phyloP scores from a whole-genome alignment of 352 stramenopile genomes.

The Globisporangium canariense region DNA sequence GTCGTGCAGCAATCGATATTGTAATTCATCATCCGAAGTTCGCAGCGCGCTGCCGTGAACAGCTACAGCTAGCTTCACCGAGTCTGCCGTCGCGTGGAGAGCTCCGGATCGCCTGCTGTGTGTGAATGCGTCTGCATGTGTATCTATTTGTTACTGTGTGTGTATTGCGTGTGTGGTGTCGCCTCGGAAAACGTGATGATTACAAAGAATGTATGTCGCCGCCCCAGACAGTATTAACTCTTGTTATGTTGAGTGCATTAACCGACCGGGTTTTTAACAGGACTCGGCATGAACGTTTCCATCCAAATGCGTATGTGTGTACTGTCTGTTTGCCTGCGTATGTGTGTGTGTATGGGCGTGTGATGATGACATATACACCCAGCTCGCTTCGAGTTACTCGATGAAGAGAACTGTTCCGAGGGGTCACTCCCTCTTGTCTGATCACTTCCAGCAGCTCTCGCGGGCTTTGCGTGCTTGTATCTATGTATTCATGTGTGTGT shows the following conservation, averaged over 20 bases:
- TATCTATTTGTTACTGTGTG: constrained; percentile 11
- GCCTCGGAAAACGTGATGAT: constrained; percentile 75
- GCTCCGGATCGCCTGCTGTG: background rate
- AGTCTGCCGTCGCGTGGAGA: no score
- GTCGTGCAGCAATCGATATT: background rate
- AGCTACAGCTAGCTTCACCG: no score
- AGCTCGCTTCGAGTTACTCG: constrained; percentile 87
- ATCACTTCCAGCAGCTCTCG: constrained; percentile 42
- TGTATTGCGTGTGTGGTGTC: constrained; percentile 13
- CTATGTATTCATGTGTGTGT: constrained; percentile 10
- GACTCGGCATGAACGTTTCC: constrained; percentile 81
- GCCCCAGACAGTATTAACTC: constrained; percentile 82
- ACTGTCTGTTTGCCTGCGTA: constrained; percentile 19
- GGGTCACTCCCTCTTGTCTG: constrained; percentile 88
- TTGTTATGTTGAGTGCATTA: constrained; percentile 86
- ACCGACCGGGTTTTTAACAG: constrained; percentile 77
- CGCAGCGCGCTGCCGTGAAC: no score
- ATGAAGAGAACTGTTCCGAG: constrained; percentile 89
- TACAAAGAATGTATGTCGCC: constrained; percentile 85
- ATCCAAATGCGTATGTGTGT: constrained; percentile 17
- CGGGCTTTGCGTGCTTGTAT: constrained; percentile 4
- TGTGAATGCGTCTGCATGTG: constrained; percentile 10
- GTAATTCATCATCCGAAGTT: background rate
- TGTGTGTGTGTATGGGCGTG: constrained; percentile 32
- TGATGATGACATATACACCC: constrained; percentile 89